Base-by-base conservation (phyloP, 768 basidiomycete species). In the Leccinum longicurvipes region DNA sequence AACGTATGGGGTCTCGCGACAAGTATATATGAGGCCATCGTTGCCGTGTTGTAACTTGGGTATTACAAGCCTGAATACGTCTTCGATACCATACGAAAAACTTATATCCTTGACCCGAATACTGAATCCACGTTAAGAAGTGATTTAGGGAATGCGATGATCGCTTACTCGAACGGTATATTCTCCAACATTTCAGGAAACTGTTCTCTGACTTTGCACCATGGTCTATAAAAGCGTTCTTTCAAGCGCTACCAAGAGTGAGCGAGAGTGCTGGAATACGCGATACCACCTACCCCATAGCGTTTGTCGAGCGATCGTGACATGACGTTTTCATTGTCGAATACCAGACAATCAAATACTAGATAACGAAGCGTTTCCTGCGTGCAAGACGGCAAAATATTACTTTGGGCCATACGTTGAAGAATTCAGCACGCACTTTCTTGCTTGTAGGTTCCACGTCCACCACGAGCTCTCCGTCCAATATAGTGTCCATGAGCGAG, bases 21-120 rank as follows among this genome's bases (percentile, higher is more conserved):
- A 89, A 1, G 97, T 98, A 69, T 98, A 99, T 63, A 99, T 96
- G 54, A 99, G 83, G 0, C 97, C 97, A 63, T 99, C 97, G 59
- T 89, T 95, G 4, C 85, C 93, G 65, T 99, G 97, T 60, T 93
- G 87, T 6, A 98, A 75, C 14, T 77, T 77, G 6, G 94, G 91
- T 46, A 99, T 87, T 58, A 94, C 89, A 49, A 87, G 77, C 28
- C 79, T 77, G 65, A 98, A 89, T 14, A 98, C 93, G 54, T 89
- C 84, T 52, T 92, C 87, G 51, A 94, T 84, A 53, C 85, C 83
- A 64, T 99, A 98, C 9, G 96, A 92, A 36, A 87, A 77, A 55
- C 83, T 84, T 73, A 95, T 93, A 41, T 84, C 82, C 69, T 99
- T 99, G 60, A 95, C 86, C 61, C 83, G 79, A 62, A 98, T 85